A percentile compares a stretch with the other conserved stretches of the same genome.
These are phyloP conservation scores for Nakataea oryzae DNA, from an alignment of 2,329 filamentous ascomycete species.

Conservation along the genomic window DNA sequence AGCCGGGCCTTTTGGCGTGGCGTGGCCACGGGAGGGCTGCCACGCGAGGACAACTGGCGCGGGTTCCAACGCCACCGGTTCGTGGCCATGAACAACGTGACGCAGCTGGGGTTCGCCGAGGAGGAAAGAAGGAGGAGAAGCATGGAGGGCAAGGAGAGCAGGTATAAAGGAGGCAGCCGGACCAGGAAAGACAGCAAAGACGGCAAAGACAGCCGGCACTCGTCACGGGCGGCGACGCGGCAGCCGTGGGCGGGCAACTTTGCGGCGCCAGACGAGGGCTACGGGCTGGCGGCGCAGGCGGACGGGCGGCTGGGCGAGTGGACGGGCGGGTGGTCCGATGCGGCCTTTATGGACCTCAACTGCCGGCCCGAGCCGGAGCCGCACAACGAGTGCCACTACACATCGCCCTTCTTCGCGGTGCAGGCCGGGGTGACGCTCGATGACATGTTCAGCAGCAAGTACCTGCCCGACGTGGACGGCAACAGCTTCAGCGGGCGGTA, in stretches of 20 bases:
- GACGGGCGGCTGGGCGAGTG: constrained; percentile 35
- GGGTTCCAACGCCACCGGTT: constrained; percentile 69
- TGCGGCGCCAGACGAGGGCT: constrained; percentile 35
- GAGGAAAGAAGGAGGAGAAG: constrained; percentile 11
- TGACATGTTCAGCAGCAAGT: constrained; percentile 53
- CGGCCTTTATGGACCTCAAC: constrained; percentile 43
- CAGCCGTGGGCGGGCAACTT: constrained; percentile 30
- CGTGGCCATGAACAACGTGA: constrained; percentile 61
- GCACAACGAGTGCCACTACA: constrained; percentile 34
- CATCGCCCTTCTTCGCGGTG: constrained; percentile 31
- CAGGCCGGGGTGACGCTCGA: constrained; percentile 29
- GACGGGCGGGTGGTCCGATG: constrained; percentile 37
- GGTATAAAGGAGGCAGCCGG: too few relatives aligned
- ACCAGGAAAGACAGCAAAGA: too few relatives aligned
- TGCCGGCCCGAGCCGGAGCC: constrained; percentile 25
- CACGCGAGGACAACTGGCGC: constrained; percentile 53
- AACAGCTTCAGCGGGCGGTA: constrained; percentile 62
- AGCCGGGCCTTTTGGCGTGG: constrained; percentile 52
- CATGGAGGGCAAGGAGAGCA: constrained; percentile 11
- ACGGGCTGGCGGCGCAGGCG: constrained; percentile 34
- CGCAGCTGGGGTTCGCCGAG: constrained; percentile 41
- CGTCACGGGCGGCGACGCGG: not conserved
- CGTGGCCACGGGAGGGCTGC: constrained; percentile 54
- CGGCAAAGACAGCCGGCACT: not conserved
- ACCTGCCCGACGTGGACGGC: constrained; percentile 67